phyloP scores from a whole-genome alignment of 2,329 filamentous ascomycete genomes.

The Trichoderma simmonsii region DNA sequence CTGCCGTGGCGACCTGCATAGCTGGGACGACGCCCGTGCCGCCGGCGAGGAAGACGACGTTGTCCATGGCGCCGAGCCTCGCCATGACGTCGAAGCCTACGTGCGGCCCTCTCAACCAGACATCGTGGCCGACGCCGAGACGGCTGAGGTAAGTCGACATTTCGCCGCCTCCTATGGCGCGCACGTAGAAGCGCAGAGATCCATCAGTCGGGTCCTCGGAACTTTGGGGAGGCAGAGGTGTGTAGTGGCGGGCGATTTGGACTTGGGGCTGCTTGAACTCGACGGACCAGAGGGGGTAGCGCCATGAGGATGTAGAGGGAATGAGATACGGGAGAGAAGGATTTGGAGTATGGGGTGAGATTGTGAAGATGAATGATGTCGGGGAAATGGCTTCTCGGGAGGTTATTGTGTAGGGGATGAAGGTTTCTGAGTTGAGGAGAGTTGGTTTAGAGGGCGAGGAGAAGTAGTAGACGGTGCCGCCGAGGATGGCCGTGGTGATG shows the following conservation, averaged over 20 bases:
- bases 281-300: slow-evolving; percentile 74
- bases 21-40: slow-evolving; percentile 92
- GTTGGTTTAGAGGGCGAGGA: slow-evolving; percentile 25
- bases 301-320: slow-evolving; percentile 29
- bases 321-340: slow-evolving; percentile 30
- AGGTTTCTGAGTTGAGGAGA: slow-evolving; percentile 56
- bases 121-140: slow-evolving; percentile 56
- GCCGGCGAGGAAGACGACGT: slow-evolving; percentile 82
- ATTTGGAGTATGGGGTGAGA: slow-evolving; percentile 43
- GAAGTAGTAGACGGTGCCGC: slow-evolving; percentile 28
- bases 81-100: slow-evolving; percentile 57
- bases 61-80: slow-evolving; percentile 30
- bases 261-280: slow-evolving; percentile 93
- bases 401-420: slow-evolving; percentile 64
- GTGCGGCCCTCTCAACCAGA: slow-evolving; percentile 78
- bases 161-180: slow-evolving; percentile 76
- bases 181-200: slow-evolving; percentile 69
- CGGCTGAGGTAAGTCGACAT: slow-evolving; percentile 77
- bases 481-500: slow-evolving; percentile 25
- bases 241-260: slow-evolving; percentile 89
- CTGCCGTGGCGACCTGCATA: slow-evolving; percentile 69
- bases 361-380: slow-evolving; percentile 65
- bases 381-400: slow-evolving; percentile 61
- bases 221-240: slow-evolving; percentile 65
- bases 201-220: slow-evolving; percentile 34